Conservation (phyloP, 148 eudicot genomes). For the Pharnaceum exiguum region DNA sequence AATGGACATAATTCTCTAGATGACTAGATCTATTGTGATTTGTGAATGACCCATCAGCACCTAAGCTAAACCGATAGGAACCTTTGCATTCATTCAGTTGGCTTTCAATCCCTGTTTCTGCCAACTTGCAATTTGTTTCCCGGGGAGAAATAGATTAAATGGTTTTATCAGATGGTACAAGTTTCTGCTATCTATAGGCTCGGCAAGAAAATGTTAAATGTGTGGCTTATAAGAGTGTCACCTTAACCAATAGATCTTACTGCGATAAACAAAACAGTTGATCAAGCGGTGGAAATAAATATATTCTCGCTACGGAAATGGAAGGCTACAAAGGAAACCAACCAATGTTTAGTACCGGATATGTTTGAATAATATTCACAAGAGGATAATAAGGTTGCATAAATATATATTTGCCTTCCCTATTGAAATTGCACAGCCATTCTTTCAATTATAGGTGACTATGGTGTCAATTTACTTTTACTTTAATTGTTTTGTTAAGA, state of each 20-base stretch:
- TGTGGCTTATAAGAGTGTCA: constrained; percentile 20
- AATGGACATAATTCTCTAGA: no score
- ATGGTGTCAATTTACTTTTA: no score
- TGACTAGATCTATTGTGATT: no score
- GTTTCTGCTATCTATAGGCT: neutral
- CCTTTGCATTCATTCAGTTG: neutral
- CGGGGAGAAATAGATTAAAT: neutral
- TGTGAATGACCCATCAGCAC: no score
- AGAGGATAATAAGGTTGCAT: no score
- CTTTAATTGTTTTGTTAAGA: no score
- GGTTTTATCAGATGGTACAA: constrained; percentile 9
- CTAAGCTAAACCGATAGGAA: neutral
- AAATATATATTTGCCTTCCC: neutral
- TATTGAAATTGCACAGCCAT: neutral
- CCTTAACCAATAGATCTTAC: constrained; percentile 12
- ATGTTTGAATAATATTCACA: no score
- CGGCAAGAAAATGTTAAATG: neutral
- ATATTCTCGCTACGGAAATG: no score
- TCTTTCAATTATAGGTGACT: no score
- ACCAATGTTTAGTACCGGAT: no score
- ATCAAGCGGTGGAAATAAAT: constrained; percentile 19
- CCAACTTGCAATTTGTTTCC: constrained; percentile 4
- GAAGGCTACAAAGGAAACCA: no score
- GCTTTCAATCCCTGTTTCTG: constrained; percentile 1
- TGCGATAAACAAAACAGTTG: neutral